Base-by-base conservation (phyloP, 768 basidiomycete species). In the Lactifluus piperatus region DNA sequence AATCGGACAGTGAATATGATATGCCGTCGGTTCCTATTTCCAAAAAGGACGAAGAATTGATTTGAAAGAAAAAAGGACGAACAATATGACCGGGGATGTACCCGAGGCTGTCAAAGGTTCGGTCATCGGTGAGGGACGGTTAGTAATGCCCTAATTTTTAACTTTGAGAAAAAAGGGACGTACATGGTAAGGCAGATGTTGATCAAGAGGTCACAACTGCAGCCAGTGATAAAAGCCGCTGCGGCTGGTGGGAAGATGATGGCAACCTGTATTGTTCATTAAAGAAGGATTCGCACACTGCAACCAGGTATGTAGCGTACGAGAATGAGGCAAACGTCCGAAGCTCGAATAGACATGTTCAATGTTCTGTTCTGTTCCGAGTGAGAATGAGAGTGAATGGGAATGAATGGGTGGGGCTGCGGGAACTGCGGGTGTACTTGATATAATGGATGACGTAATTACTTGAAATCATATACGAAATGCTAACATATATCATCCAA, bases 231-330 rank as follows among this genome's bases (percentile, higher is more conserved):
- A 66, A 92, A 83, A 3, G 74, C 83, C 0, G 83, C 88, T 0
- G 88, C 88, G 0, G 89, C 90, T 5, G 89, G 88, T 9, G 90
- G 89, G 69, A 91, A 90, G 52, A 91, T 66, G 66, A 91, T 88
- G 10, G 88, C 82, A 56, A 89, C 81, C 87, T 89, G 59, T 8
- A 14, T 43, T 24, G 27, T 7, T 9, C 34, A 16, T 44, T 50
- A 32, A 56, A 59, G 20, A 11, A 27, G 6, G 8, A 24, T 3
- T 8, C 9, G 16, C 9, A 1, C n/a, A 20, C 22, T 1, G 29
- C 26, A 27, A 22, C 18, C 5, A 24, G 43, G 10, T 22, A 22
- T 24, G 16, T 5, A 34, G 46, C 83, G 56, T 65, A 87, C 88
- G 54, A 93, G 72, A 64, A 93, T 88, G 67, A 93, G 82, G 54